Evolutionary conservation across 164 flowering plant species (phyloP).

Genomic region (Macadamia integrifolia): DNA sequence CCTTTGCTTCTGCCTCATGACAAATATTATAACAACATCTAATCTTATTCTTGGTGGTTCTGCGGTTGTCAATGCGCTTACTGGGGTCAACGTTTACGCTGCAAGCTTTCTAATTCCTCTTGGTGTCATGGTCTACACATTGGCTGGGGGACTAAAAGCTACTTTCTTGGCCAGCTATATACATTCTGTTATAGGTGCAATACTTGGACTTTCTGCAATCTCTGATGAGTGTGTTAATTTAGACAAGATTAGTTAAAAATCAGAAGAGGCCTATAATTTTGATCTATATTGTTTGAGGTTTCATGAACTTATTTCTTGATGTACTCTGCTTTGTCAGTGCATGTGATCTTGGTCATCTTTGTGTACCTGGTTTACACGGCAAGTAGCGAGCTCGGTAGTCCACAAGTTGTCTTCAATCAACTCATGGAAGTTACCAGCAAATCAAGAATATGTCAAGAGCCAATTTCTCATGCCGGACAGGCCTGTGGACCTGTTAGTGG

Average conservation of each 20-base stretch:
- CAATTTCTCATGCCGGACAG: conserved; percentile 68
- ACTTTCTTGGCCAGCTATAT: conserved; percentile 96
- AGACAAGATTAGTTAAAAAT: too few relatives aligned
- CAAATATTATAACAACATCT: conserved; percentile 90
- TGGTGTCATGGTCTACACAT: conserved; percentile 84
- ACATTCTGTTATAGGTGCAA: conserved; percentile 85
- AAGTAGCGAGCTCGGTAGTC: conserved; percentile 86
- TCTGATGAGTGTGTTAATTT: not conserved
- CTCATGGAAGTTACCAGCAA: conserved; percentile 62
- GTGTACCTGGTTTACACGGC: conserved; percentile 80
- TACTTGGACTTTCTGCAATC: not conserved
- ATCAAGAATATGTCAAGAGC: conserved; percentile 67
- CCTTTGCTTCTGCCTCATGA: conserved; percentile 78
- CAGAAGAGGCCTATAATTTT: too few relatives aligned
- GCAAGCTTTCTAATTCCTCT: conserved; percentile 96
- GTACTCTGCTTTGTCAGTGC: conserved; percentile 50
- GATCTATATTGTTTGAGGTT: not conserved
- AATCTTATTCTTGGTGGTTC: conserved; percentile 98
- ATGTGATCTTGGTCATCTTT: conserved; percentile 80
- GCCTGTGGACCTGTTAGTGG: conserved; percentile 87
- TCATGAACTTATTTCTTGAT: not conserved
- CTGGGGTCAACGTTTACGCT: conserved; percentile 91
- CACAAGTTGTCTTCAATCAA: conserved; percentile 53
- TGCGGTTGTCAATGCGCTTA: conserved; percentile 95
- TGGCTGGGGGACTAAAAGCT: conserved; percentile 96